Base-by-base conservation (phyloP, 2,329 filamentous ascomycete species). In the Colletotrichum scovillei region DNA sequence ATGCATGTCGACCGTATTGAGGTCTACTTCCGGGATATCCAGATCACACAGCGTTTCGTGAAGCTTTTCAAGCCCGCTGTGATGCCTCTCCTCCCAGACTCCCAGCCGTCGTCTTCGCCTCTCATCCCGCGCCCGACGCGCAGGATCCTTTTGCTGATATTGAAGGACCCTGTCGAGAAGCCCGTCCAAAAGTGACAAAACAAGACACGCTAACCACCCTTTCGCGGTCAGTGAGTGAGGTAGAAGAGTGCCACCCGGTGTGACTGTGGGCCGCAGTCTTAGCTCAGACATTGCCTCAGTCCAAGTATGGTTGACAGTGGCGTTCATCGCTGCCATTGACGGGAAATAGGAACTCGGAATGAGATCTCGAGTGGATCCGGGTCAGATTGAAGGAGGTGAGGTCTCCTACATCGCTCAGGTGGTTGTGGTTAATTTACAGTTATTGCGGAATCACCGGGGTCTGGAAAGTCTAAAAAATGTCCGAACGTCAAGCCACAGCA, bases 1-100 rank as follows among this genome's bases (percentile, higher is more conserved):
- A 9, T 73, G 70, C 66, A 73, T 70, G 11, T 73, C 60, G 19
- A 73, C 62, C 19, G 70, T 73, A 4, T 73, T 73, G 5, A 72
- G 32, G 22, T 73, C 70, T 9, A 73, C 60, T 7, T 73, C 70
- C 2, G 70, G 28, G 19, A 73, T 70, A 0, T 73, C 70, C 9
- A 73, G 35, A 1, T 73, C 70, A 11, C 60, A 32, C 4, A 73
- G 49, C 32, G 65, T 46, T 42, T 70, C 56, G 38, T 73, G 70
- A n/a, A 73, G 49, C 35, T 70, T 73, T 32, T 73, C 67, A 11
- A 73, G 60, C 12, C 69, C 69, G 19, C 55, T 52, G 28, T 73
- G 67, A 9, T 73, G 67, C 19, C 70, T 56, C 38, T 73, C 62
- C 5, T 73, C 67, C 70, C 70, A 73, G 2, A 62, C 67, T 2